Base-by-base conservation (phyloP, 371 early-diverging fungal species). In the Synchytrium microbalum region DNA sequence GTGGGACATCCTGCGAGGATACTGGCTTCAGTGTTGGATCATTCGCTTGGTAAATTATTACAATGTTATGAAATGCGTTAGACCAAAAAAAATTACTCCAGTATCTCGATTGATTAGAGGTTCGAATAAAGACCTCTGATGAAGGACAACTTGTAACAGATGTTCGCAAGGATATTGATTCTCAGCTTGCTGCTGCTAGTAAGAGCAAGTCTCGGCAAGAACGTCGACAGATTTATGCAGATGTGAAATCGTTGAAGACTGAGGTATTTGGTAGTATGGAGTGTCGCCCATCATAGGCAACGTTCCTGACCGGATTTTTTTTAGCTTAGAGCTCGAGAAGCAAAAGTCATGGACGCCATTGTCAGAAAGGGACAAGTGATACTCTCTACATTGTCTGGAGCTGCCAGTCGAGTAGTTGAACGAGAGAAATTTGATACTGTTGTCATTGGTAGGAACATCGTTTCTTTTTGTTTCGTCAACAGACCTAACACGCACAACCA, bases 371-470 rank as follows among this genome's bases (percentile, higher is more conserved):
- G 90, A 2, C 57, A 73, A 24, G 79, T 84, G 1, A 77, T 86
- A 29, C 70, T 81, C 54, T 53, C 70, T 19, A 84, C 85, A 8
- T 59, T 84, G 29, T 67, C 64, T 53, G 76, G 73, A 3, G 71
- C 72, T 64, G 90, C 79, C 5, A 76, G 82, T 32, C 78, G 75
- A 54, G 81, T 67, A 14, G 73, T 87, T 56, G 67, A 73, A 64
- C 69, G 84, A 5, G 70, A 82, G 38, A 76, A 85, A 51, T 98
- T 93, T 77, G 97, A 96, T 72, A 86, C 86, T 0, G 88, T 94
- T 0, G 78, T 99, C 31, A 92, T 99, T 65, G 99, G 98, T 69
- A 98, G 96, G n/a, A 75, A 90, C 91, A 0, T 88, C 92, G 3
- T 96, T 96, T 69, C n/a, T n/a, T n/a, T n/a, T n/a, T n/a, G n/a